Evolutionary conservation across 208 protist species (phyloP), one percentile per base, ranked within the genome.

Genomic region (Acanthamoeba lenticulata): DNA sequence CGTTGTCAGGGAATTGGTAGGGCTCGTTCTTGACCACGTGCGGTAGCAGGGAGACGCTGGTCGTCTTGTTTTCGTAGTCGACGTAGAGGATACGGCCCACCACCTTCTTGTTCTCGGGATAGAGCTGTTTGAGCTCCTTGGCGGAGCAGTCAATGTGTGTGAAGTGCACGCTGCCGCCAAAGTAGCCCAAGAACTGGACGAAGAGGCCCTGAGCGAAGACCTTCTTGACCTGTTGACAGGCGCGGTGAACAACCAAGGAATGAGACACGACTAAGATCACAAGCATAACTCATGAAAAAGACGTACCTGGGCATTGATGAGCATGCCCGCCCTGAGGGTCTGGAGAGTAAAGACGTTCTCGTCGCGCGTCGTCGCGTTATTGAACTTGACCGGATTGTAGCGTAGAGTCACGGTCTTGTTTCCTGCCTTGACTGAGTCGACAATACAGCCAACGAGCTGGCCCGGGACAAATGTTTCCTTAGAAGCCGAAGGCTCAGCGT

Each of bases 181-280:
- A 94, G 34, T 86, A 57, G 32, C 62, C 90, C 44, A 94, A 67
- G 69, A 94, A 94, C 32, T 77, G 29, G 21, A 94, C 13, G 38
- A 60, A 81, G 34, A 94, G 74, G 21, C 90, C 90, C 24, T 94
- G 93, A 24, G n/a, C 32, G 40, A 40, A 52, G n/a, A 94, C 69
- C 38, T 94, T 94, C 69, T 81, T 94, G 34, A 94, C 90, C 47
- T 81, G 40, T n/a, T n/a, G n/a, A n/a, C n/a, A n/a, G n/a, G n/a
- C n/a, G n/a, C n/a, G n/a, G n/a, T n/a, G n/a, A n/a, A n/a, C n/a
- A n/a, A n/a, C n/a, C n/a, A n/a, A n/a, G n/a, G n/a, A n/a, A n/a
- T n/a, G n/a, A n/a, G n/a, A n/a, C n/a, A n/a, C n/a, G n/a, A n/a
- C n/a, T n/a, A n/a, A n/a, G n/a, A n/a, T n/a, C n/a, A n/a, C n/a